A percentile compares a stretch with the other conserved stretches of the same genome.
Evolutionary conservation across 805 yeast species (phyloP).

Genomic region (Jamesozyma spencerorum): DNA sequence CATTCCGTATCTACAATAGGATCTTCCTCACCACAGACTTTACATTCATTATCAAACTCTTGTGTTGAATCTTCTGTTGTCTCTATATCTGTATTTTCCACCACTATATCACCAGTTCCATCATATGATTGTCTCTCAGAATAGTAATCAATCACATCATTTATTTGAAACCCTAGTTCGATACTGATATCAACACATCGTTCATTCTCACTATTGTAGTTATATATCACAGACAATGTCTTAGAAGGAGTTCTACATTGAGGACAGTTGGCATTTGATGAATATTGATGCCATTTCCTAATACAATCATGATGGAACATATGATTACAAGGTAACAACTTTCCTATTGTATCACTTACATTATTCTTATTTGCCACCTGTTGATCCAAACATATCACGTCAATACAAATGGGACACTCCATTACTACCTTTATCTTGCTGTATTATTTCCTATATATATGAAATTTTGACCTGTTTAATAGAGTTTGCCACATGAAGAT

Average conservation of each 20-base stretch:
- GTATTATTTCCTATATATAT: background rate
- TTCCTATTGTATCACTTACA: conserved; percentile 15
- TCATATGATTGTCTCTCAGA: background rate
- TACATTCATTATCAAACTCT: conserved; percentile 6
- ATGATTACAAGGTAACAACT: conserved; percentile 43
- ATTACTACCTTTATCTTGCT: conserved; percentile 15
- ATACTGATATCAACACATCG: background rate
- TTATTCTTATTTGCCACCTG: conserved; percentile 1
- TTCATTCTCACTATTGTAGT: conserved; percentile 1
- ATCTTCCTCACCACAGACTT: conserved; percentile 16
- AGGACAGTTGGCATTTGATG: conserved; percentile 24
- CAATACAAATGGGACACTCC: conserved; percentile 59
- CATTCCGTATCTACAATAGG: conserved; percentile 9
- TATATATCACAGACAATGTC: conserved; percentile 5
- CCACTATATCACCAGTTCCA: background rate
- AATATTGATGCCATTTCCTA: conserved; percentile 38
- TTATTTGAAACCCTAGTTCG: background rate
- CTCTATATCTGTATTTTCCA: background rate
- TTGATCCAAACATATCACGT: conserved; percentile 15
- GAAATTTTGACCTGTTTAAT: background rate
- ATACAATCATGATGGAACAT: conserved; percentile 50
- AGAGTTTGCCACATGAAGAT: too few species aligned
- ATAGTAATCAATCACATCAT: background rate
- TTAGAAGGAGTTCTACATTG: conserved; percentile 19
- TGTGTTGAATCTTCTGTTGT: background rate